Evolutionary conservation across 805 yeast species (phyloP).

Genomic region (Candida coleopterorum): DNA sequence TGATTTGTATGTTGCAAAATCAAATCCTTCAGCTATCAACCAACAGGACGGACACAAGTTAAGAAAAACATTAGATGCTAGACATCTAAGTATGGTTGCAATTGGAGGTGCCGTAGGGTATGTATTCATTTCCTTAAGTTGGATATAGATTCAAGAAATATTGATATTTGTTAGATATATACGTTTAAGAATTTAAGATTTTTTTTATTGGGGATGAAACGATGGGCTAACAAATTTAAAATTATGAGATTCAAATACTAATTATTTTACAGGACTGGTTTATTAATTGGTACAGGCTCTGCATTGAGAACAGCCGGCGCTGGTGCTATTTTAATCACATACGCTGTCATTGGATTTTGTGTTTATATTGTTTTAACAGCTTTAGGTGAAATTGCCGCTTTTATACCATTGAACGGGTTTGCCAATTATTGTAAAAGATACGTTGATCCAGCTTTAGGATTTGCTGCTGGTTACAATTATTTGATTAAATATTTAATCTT

Average conservation of each 20-base stretch:
- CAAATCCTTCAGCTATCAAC: constrained; percentile 33
- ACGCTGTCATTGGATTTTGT: constrained; percentile 63
- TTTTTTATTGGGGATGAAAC: no score
- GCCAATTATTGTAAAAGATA: constrained; percentile 61
- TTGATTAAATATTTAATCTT: constrained; percentile 51
- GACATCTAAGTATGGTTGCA: constrained; percentile 71
- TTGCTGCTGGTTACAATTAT: constrained; percentile 64
- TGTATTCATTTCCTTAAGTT: neutral
- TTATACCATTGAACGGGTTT: constrained; percentile 64
- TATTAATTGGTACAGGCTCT: constrained; percentile 71
- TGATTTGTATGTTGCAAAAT: constrained; percentile 41
- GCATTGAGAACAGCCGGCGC: constrained; percentile 72
- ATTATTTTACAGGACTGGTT: constrained; percentile 57
- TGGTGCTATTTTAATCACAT: constrained; percentile 58
- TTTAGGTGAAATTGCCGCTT: constrained; percentile 66
- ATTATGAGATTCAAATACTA: no score
- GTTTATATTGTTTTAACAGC: constrained; percentile 68
- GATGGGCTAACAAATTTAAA: no score
- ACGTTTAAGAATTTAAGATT: no score
- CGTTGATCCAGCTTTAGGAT: constrained; percentile 63
- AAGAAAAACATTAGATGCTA: constrained; percentile 43
- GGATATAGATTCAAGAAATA: neutral
- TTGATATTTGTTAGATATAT: no score
- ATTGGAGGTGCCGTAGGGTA: constrained; percentile 71
- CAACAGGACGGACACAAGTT: constrained; percentile 42